Evolutionary conservation across 1,284 basidiomycete species (phyloP).

Genomic region (Gymnopus androsaceus): DNA sequence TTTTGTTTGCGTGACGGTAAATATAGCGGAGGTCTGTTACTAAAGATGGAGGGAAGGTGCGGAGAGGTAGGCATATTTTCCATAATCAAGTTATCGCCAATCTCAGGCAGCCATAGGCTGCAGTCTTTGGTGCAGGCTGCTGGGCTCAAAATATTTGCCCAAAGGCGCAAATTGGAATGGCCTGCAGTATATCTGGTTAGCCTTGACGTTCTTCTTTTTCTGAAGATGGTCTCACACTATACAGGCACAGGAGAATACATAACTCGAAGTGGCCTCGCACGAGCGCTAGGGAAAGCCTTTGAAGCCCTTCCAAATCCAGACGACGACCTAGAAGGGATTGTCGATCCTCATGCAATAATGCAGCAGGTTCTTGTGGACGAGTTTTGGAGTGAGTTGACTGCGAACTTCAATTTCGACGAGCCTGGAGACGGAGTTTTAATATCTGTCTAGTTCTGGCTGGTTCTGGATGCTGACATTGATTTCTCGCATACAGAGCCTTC

Average conservation of each 20-base stretch:
- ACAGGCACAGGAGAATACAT: slow-evolving; percentile 60
- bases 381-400: slow-evolving; percentile 33
- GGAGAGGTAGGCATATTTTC: slow-evolving; percentile 53
- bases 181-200: slow-evolving; percentile 72
- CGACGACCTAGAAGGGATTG: slow-evolving; percentile 23
- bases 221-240: slow-evolving; percentile 6
- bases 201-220: neutral
- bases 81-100: neutral
- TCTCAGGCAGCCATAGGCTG: slow-evolving; percentile 43
- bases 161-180: slow-evolving; percentile 35
- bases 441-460: neutral
- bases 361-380: slow-evolving; percentile 34
- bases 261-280: slow-evolving; percentile 44
- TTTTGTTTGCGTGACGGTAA: slow-evolving; percentile 1
- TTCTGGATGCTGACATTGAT: slow-evolving; percentile 16
- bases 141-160: slow-evolving; percentile 50
- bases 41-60: slow-evolving; percentile 69
- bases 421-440: slow-evolving; percentile 10
- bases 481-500: slow-evolving; percentile 22
- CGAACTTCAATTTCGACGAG: slow-evolving; percentile 16
- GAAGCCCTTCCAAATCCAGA: slow-evolving; percentile 16
- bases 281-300: slow-evolving; percentile 42
- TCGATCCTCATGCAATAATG: slow-evolving; percentile 45
- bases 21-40: slow-evolving; percentile 67
- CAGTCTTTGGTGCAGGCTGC: slow-evolving; percentile 67